These are phyloP conservation scores for Triadica sebifera DNA, from an alignment of 345 rosid genomes.

Conservation along the genomic window DNA sequence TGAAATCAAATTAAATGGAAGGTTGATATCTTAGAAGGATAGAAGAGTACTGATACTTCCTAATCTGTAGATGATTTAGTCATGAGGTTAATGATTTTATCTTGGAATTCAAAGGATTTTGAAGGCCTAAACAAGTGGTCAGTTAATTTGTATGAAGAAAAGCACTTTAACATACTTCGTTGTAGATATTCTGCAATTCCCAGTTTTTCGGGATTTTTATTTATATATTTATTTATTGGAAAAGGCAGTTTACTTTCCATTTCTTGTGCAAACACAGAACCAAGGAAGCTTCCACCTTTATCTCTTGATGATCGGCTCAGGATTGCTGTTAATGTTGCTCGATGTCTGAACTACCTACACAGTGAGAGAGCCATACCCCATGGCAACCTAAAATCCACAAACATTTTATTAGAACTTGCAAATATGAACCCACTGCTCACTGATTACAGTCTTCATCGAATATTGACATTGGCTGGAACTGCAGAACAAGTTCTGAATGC, in stretches of 20 bases:
- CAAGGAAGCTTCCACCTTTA: slow-evolving; percentile 49
- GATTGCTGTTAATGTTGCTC: slow-evolving; percentile 54
- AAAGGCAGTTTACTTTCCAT: neutral
- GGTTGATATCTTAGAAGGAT: too few relatives aligned
- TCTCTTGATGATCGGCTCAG: slow-evolving; percentile 56
- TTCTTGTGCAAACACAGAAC: slow-evolving; percentile 52
- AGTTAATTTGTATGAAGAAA: neutral
- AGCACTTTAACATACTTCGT: neutral
- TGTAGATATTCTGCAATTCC: neutral
- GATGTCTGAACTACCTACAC: slow-evolving; percentile 80
- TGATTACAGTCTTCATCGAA: slow-evolving; percentile 82
- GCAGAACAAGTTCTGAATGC: slow-evolving; percentile 87
- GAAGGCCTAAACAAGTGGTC: too few relatives aligned
- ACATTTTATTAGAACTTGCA: slow-evolving; percentile 60
- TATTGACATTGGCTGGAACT: slow-evolving; percentile 74
- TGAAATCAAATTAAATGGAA: too few relatives aligned
- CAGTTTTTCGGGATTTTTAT: neutral
- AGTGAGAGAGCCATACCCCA: slow-evolving; percentile 84
- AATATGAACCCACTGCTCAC: slow-evolving; percentile 55
- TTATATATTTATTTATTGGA: neutral
- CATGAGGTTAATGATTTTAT: too few relatives aligned
- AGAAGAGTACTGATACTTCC: neutral
- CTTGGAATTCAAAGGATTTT: too few relatives aligned
- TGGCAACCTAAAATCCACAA: slow-evolving; percentile 86
- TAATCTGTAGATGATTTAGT: too few relatives aligned